Percentiles rank a stretch among this genome's conserved stretches.
Evolutionary conservation across 1,139 yeast genomes (phyloP).

Genomic region (Wickerhamomyces sp.): DNA sequence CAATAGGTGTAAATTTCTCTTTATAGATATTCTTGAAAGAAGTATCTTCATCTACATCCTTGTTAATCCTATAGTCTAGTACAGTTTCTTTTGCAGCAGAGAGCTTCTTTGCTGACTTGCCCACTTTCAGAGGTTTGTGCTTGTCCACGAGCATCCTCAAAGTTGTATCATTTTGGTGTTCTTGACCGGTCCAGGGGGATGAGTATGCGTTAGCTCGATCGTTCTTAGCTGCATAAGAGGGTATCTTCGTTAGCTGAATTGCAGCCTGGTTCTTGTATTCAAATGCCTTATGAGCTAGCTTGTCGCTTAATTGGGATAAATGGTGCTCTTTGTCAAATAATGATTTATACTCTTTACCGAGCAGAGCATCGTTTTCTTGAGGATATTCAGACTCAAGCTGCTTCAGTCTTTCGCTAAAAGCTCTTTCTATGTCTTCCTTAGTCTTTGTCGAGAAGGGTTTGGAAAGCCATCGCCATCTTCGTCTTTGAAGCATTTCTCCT

Average conservation of each 20-base stretch:
- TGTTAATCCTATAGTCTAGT: slow-evolving; percentile 56
- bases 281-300: slow-evolving; percentile 29
- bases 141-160: slow-evolving; percentile 63
- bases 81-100: slow-evolving; percentile 60
- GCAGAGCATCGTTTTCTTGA: slow-evolving; percentile 12
- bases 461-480: no score
- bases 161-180: slow-evolving; percentile 45
- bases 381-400: slow-evolving; percentile 14
- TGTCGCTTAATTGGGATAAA: slow-evolving; percentile 22
- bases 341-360: slow-evolving; percentile 14
- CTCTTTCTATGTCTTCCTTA: slow-evolving; percentile 7
- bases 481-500: no score
- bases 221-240: slow-evolving; percentile 43
- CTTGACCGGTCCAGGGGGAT: slow-evolving; percentile 70
- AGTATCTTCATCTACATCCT: slow-evolving; percentile 39
- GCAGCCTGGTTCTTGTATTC: slow-evolving; percentile 34
- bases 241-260: slow-evolving; percentile 36
- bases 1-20: slow-evolving; percentile 52
- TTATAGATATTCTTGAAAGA: slow-evolving; percentile 58
- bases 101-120: slow-evolving; percentile 31
- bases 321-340: slow-evolving; percentile 21
- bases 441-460: slow-evolving; percentile 2
- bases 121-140: slow-evolving; percentile 41
- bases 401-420: slow-evolving; percentile 17
- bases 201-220: slow-evolving; percentile 50